Conservation (phyloP, 2,329 filamentous ascomycete genomes). For the Monosporascus sp. region DNA sequence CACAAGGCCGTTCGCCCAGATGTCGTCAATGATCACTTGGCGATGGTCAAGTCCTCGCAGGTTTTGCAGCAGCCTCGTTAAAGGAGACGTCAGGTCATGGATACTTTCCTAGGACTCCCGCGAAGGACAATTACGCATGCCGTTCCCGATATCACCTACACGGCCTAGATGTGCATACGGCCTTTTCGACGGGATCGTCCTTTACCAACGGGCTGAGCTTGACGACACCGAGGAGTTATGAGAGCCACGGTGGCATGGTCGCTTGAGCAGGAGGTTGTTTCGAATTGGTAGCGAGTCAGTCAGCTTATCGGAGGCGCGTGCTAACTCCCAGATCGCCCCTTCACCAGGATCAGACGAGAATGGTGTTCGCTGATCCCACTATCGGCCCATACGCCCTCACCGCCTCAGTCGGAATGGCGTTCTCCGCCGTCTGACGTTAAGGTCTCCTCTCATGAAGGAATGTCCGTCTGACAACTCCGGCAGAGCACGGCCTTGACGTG, state of each 20-base stretch:
- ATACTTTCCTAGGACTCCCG: neutral
- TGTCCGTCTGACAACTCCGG: neutral
- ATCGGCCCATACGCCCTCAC: neutral
- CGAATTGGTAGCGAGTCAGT: neutral
- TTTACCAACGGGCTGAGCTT: neutral
- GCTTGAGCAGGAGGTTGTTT: neutral
- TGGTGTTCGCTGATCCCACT: neutral
- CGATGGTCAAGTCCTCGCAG: neutral
- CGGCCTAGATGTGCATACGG: too few species aligned
- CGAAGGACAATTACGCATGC: neutral
- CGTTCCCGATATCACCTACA: neutral
- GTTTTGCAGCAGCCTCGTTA: neutral
- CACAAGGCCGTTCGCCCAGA: neutral
- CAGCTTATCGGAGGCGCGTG: neutral
- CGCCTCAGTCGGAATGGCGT: neutral
- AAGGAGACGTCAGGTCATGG: neutral
- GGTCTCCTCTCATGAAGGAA: neutral
- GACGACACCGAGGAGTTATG: neutral
- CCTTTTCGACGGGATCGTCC: neutral
- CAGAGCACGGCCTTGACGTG: neutral
- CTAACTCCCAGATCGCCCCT: neutral
- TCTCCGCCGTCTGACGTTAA: neutral
- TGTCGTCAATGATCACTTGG: neutral
- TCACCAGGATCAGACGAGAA: neutral
- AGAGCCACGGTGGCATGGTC: neutral